phyloP scores from a whole-genome alignment of 768 basidiomycete genomes.

The Termitomyces sp. region DNA sequence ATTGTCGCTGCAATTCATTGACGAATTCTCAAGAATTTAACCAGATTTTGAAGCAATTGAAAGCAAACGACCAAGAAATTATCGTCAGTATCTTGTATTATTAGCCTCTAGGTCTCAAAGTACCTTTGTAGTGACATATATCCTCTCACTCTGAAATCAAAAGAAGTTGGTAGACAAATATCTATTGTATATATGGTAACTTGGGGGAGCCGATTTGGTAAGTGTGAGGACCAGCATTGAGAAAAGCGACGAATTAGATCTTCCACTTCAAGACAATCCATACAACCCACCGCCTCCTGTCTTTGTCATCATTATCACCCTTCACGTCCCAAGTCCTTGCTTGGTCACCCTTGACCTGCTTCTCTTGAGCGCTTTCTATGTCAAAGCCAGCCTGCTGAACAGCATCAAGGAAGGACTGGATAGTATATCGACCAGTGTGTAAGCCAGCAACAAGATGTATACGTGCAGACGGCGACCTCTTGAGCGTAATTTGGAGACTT shows the following conservation, averaged over 20 bases:
- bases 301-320: conserved; percentile 57
- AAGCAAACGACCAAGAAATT: not conserved
- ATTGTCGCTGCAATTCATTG: not conserved
- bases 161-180: not conserved
- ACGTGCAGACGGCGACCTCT: conserved; percentile 36
- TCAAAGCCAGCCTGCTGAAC: conserved; percentile 35
- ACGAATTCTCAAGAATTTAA: not conserved
- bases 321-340: conserved; percentile 47
- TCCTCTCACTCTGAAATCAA: not conserved
- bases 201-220: not conserved
- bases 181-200: not conserved
- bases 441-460: conserved; percentile 66
- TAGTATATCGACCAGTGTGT: conserved; percentile 71
- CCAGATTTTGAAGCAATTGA: not conserved
- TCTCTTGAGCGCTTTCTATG: conserved; percentile 41
- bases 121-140: not conserved
- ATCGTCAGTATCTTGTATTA: not conserved
- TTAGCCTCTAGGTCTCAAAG: not conserved
- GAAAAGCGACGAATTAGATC: not conserved
- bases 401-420: conserved; percentile 50
- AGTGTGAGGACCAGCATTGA: no score
- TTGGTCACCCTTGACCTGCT: conserved; percentile 31
- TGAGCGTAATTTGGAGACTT: conserved; percentile 44
- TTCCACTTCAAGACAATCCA: conserved; percentile 59
- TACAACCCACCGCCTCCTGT: conserved; percentile 65